Percentiles rank a stretch among this genome's conserved stretches.
These are phyloP conservation scores for Lodderomyces orthopsilosis DNA, from an alignment of 1,139 yeast species.

Conservation along the genomic window DNA sequence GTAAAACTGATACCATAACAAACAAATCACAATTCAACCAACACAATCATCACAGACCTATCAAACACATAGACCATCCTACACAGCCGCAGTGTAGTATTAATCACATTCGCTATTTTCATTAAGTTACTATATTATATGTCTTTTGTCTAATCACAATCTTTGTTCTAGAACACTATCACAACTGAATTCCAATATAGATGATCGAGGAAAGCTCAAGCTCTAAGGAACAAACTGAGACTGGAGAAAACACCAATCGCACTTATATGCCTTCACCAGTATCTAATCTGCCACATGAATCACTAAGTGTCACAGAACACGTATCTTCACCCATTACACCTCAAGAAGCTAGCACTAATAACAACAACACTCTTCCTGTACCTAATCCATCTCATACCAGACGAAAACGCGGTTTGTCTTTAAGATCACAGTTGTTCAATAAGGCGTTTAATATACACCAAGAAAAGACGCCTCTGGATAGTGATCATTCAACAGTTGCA, in stretches of 20 bases:
- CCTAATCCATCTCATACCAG: constrained; percentile 20
- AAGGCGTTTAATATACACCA: constrained; percentile 31
- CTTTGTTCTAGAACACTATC: too few species aligned
- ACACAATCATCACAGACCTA: too few species aligned
- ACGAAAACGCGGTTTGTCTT: constrained; percentile 69
- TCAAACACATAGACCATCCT: too few species aligned
- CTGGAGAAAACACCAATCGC: background rate
- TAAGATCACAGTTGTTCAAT: constrained; percentile 71
- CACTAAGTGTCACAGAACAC: background rate
- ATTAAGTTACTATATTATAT: background rate
- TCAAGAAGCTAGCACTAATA: background rate
- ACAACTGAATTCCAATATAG: background rate
- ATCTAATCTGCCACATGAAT: background rate
- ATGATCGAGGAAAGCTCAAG: background rate
- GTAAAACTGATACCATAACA: too few species aligned
- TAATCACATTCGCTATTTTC: background rate
- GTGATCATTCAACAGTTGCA: background rate
- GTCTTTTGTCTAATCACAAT: background rate
- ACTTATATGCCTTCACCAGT: background rate
- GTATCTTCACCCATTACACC: background rate
- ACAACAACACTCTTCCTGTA: constrained; percentile 2
- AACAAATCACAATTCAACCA: too few species aligned
- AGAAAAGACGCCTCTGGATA: background rate
- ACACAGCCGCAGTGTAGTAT: too few species aligned
- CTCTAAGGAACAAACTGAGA: background rate